phyloP scores from a whole-genome alignment of 2,329 filamentous ascomycete species.

The Colletotrichum sp. region DNA sequence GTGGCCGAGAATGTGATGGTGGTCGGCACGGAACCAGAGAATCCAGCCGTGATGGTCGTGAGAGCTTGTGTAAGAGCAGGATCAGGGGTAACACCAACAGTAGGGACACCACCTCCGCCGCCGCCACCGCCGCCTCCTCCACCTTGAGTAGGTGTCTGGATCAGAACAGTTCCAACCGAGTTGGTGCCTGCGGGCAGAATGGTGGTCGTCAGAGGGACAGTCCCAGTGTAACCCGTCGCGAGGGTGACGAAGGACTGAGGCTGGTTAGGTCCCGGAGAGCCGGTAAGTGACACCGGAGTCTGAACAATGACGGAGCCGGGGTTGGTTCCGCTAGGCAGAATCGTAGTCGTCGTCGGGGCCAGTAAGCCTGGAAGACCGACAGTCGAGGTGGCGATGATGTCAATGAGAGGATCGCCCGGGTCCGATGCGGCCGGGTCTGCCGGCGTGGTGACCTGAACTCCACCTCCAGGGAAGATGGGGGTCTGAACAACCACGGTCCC shows the following conservation, averaged over 20 bases:
- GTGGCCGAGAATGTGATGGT: background rate
- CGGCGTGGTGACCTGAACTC: background rate
- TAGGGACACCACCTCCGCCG: background rate
- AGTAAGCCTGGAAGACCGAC: background rate
- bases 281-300: background rate
- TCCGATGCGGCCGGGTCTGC: background rate
- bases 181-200: background rate
- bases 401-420: background rate
- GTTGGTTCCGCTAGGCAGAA: background rate
- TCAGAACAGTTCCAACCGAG: background rate
- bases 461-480: constrained; percentile 1
- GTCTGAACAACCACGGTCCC: constrained; percentile 16
- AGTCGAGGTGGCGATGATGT: background rate
- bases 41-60: background rate
- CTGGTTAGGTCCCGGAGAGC: background rate
- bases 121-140: background rate
- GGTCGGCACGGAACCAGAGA: background rate
- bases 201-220: background rate
- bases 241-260: background rate
- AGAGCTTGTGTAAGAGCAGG: background rate
- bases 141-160: background rate
- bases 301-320: constrained; percentile 1
- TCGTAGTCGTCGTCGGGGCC: background rate
- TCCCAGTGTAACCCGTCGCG: background rate
- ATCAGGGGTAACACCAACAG: background rate